Conservation (phyloP, 176 grass and related monocot genomes). For the Eragrostis nindensis region DNA sequence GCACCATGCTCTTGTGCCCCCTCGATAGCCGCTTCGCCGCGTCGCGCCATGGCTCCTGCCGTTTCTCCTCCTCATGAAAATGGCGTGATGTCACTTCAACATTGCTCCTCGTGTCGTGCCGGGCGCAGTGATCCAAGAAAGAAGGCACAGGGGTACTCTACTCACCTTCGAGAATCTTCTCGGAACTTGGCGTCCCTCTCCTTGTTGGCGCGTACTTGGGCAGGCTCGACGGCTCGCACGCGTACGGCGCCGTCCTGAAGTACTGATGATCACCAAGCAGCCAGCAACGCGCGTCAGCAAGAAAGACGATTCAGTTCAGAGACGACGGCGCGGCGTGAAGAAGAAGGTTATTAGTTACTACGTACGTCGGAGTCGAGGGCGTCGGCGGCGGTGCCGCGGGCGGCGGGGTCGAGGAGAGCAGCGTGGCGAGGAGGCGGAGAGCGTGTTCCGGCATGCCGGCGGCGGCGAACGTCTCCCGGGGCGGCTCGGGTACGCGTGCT, state of each 20-base stretch:
- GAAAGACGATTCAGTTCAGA: conserved; percentile 2
- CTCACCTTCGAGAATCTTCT: conserved; percentile 58
- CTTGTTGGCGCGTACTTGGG: conserved; percentile 85
- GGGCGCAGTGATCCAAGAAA: no score
- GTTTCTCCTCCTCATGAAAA: conserved; percentile 47
- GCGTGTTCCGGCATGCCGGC: conserved; percentile 45
- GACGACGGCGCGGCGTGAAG: not conserved
- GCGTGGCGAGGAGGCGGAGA: conserved; percentile 53
- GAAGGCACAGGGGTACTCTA: no score
- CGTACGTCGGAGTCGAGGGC: conserved; percentile 68
- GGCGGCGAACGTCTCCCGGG: conserved; percentile 50
- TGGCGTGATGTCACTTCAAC: no score
- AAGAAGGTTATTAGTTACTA: no score
- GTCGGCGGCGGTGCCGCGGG: conserved; percentile 65
- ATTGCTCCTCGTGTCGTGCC: no score
- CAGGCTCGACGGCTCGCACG: conserved; percentile 71
- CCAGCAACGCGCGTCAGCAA: not conserved
- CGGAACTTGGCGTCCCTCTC: conserved; percentile 91
- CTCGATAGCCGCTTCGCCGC: conserved; percentile 33
- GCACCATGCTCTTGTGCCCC: conserved; percentile 53
- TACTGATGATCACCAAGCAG: conserved; percentile 53
- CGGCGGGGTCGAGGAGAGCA: conserved; percentile 74
- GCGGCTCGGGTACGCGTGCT: conserved; percentile 58
- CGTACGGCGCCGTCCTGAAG: conserved; percentile 69
- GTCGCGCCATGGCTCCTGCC: conserved; percentile 15